Evolutionary conservation across 306 rosid genomes (phyloP), one percentile per base, ranked within the genome.

Genomic region (Lagenaria siceraria): DNA sequence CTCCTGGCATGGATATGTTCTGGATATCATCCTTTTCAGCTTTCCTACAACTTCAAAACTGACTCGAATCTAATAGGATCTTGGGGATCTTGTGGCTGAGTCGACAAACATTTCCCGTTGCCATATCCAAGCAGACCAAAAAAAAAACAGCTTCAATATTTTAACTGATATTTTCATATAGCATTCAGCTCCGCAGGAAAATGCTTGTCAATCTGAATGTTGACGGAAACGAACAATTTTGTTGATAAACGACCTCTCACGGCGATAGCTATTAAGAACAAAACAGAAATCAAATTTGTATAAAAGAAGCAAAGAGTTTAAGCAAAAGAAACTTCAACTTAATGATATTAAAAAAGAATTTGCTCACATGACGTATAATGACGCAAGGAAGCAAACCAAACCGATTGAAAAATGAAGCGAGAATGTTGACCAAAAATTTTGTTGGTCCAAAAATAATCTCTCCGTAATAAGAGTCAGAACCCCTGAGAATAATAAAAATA

Each of bases 341-440:
- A 29, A 29, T 36, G 17, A 52, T 14, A 22, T 62, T 4, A 12
- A 18, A 49, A 36, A 51, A 10, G 38, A 49, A 78, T 9, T 6
- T 12, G 33, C 80, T 63, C 87, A 92, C 99, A 95, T 90, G 84
- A 86, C 66, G 84, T 81, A 85, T 36, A 92, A 77, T 21, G 99
- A 90, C 60, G 76, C 60, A 63, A 91, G 86, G 89, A 95, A 87
- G 92, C 97, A 95, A 71, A 78, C 87, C 36, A 92, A 77, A 76
- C 99, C 97, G 60, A 89, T 56, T 2, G 86, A 86, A 76, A 92
- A 84, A 85, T 95, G 99, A 65, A 88, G 29, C 12, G 56, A 40
- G 77, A 95, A 95, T 48, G 93, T 85, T 1, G 83, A 82, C 97
- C 88, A 87, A 88, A 92, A 95, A 31, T 89, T 89, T 79, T 90